phyloP scores from a whole-genome alignment of 169 alveolate genomes.

The Babesia bovis region DNA sequence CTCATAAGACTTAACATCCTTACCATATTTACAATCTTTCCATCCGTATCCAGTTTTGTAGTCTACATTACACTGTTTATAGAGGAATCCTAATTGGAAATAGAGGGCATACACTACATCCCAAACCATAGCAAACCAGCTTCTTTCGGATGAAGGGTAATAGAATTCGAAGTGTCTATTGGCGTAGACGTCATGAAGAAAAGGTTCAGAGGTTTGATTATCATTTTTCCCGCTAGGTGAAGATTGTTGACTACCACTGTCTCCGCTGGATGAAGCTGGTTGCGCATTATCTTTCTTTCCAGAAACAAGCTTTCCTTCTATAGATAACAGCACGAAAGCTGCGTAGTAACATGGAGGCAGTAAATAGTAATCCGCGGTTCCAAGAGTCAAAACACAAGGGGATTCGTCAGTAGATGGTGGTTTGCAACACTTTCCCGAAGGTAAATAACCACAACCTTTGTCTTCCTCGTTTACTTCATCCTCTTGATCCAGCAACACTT shows the following conservation, averaged over 20 bases:
- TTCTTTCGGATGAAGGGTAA: not conserved
- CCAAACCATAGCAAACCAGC: slow-evolving; percentile 3
- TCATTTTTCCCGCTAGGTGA: not conserved
- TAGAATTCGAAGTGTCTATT: not conserved
- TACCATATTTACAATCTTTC: too few species aligned
- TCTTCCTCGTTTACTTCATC: not conserved
- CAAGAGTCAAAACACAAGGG: too few species aligned
- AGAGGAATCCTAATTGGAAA: not conserved
- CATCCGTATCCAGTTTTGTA: too few species aligned
- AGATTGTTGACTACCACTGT: not conserved
- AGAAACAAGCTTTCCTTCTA: not conserved
- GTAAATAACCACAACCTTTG: not conserved
- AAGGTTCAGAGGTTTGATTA: not conserved
- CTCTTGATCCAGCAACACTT: not conserved
- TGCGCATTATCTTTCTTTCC: not conserved
- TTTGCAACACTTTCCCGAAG: not conserved
- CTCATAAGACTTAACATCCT: too few species aligned
- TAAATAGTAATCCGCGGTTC: not conserved
- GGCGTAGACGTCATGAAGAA: not conserved
- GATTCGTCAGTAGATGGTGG: not conserved
- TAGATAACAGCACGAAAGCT: not conserved
- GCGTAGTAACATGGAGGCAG: not conserved
- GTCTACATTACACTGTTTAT: not conserved
- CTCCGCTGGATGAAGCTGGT: not conserved
- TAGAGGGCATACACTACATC: not conserved